These are phyloP conservation scores for Amanita pseudoporphyria DNA, from an alignment of 768 basidiomycete genomes.

Conservation along the genomic window DNA sequence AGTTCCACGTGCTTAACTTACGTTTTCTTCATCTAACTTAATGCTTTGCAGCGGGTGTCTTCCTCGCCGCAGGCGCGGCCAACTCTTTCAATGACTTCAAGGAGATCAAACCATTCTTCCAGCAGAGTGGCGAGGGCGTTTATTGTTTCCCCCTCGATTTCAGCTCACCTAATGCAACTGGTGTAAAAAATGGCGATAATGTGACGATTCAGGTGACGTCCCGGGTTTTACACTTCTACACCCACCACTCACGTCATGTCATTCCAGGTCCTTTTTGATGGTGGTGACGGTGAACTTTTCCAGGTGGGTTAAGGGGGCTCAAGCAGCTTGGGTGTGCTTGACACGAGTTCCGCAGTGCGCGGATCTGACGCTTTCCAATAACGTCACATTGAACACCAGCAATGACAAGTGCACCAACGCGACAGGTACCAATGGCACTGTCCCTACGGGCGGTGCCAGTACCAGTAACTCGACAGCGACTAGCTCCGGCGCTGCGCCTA, in stretches of 20 bases:
- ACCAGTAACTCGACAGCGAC: conserved; percentile 15
- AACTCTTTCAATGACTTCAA: conserved; percentile 58
- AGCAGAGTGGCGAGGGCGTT: conserved; percentile 43
- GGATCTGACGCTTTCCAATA: conserved; percentile 60
- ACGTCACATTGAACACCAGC: conserved; percentile 37
- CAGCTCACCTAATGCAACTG: conserved; percentile 35
- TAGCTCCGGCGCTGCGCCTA: not conserved
- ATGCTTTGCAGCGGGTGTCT: conserved; percentile 32
- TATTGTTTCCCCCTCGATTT: conserved; percentile 66
- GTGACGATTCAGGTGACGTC: conserved; percentile 55
- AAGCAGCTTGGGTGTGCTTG: conserved; percentile 1
- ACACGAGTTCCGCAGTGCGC: conserved; percentile 45
- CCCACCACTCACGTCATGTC: not conserved
- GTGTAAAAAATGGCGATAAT: conserved; percentile 51
- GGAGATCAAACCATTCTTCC: conserved; percentile 38
- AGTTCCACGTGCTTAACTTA: conserved; percentile 11
- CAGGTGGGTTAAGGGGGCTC: conserved; percentile 35
- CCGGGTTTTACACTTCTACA: not conserved
- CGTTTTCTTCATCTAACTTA: not conserved
- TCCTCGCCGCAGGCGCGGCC: conserved; percentile 48
- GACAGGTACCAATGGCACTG: conserved; percentile 13
- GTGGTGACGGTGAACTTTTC: conserved; percentile 64
- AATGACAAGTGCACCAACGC: conserved; percentile 25
- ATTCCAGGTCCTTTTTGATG: conserved; percentile 42
- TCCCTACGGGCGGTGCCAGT: conserved; percentile 7